These are phyloP conservation scores for Yamagishiella unicocca DNA, from an alignment of 139 green algal genomes.

Conservation along the genomic window DNA sequence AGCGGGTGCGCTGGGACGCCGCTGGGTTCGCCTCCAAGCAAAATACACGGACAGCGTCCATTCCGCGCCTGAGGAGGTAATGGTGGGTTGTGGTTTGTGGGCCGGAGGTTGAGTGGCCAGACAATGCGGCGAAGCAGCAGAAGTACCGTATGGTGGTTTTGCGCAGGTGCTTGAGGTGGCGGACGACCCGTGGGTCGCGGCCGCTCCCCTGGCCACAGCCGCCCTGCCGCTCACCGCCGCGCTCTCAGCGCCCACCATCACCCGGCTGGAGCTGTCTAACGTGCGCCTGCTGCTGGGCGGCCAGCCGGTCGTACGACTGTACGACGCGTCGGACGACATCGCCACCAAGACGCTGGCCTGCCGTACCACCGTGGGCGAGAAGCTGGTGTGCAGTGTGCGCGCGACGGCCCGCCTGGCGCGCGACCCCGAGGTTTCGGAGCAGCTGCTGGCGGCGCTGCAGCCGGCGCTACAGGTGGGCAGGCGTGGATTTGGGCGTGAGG, in stretches of 20 bases:
- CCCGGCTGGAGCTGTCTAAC: conserved; percentile 34
- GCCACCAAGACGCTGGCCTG: background rate
- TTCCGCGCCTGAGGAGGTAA: no score
- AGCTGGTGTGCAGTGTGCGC: background rate
- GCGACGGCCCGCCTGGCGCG: conserved; percentile 22
- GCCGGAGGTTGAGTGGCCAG: no score
- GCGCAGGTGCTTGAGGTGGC: background rate
- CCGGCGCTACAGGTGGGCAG: conserved; percentile 38
- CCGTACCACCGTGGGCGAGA: background rate
- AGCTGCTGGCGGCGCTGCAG: conserved; percentile 43
- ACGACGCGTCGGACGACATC: conserved; percentile 10
- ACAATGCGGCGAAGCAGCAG: no score
- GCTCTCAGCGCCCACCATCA: conserved; percentile 9
- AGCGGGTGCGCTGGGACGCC: no score
- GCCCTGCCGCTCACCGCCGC: conserved; percentile 37
- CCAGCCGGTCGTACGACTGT: conserved; percentile 17
- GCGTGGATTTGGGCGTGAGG: no score
- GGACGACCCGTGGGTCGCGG: conserved; percentile 22
- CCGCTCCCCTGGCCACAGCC: conserved; percentile 17
- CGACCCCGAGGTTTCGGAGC: conserved; percentile 40
- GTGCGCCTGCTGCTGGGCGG: background rate
- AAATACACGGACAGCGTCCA: no score
- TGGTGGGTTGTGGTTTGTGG: no score
- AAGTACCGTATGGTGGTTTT: background rate
- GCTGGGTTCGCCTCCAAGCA: no score